Evolutionary conservation across 2,329 filamentous ascomycete genomes (phyloP).

Genomic region (Colletotrichum echinochloae): DNA sequence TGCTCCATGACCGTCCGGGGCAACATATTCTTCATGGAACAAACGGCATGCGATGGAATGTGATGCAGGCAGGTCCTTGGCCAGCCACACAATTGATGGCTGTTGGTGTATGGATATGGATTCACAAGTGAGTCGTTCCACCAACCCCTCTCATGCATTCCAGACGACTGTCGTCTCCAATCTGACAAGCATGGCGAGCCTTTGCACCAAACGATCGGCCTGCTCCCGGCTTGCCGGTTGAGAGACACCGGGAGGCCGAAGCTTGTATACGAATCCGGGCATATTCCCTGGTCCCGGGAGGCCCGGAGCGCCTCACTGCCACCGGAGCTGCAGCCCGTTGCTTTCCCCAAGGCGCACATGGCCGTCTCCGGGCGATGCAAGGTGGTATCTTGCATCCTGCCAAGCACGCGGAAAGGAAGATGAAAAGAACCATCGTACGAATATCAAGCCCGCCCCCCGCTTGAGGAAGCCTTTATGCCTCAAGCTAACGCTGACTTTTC

Average conservation of each 20-base stretch:
- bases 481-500: not conserved
- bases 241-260: not conserved
- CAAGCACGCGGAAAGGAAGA: not conserved
- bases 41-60: not conserved
- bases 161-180: not conserved
- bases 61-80: conserved; percentile 2
- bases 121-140: not conserved
- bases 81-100: not conserved
- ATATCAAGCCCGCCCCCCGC: no score
- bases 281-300: not conserved
- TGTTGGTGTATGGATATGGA: not conserved
- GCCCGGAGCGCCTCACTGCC: not conserved
- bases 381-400: not conserved
- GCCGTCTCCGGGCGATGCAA: not conserved
- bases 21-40: not conserved
- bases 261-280: not conserved
- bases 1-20: not conserved
- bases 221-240: not conserved
- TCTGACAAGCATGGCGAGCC: not conserved
- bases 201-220: no score
- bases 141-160: not conserved
- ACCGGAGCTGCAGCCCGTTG: not conserved
- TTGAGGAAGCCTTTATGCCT: not conserved
- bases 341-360: not conserved
- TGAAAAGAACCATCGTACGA: not conserved